phyloP scores from a whole-genome alignment of 1,284 basidiomycete species.

The Heterobasidion annosum region DNA sequence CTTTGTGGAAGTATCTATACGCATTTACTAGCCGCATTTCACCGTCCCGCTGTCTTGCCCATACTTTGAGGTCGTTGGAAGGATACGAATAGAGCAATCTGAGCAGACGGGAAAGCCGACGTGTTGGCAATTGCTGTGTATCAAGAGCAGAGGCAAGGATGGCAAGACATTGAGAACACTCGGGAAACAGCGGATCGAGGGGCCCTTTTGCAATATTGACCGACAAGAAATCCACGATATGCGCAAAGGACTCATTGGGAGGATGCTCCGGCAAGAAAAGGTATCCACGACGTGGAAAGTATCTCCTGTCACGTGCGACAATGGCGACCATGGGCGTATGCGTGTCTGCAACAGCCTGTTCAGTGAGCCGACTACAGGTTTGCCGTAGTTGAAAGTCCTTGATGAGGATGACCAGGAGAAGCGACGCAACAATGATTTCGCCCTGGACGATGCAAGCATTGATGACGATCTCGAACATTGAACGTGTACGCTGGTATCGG shows the following conservation, averaged over 20 bases:
- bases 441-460: constrained; percentile 62
- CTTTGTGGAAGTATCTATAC: constrained; percentile 46
- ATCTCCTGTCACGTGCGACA: too few relatives aligned
- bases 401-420: constrained; percentile 57
- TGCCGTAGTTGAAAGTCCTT: constrained; percentile 48
- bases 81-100: constrained; percentile 42
- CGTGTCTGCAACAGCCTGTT: constrained; percentile 10
- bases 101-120: constrained; percentile 35
- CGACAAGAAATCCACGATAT: not conserved
- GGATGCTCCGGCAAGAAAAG: not conserved
- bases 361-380: constrained; percentile 15
- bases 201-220: constrained; percentile 4
- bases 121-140: constrained; percentile 33
- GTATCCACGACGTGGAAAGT: not conserved
- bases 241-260: not conserved
- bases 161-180: constrained; percentile 47
- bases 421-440: constrained; percentile 62
- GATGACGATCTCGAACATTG: constrained; percentile 54
- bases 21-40: constrained; percentile 29
- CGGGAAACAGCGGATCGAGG: constrained; percentile 15
- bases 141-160: constrained; percentile 46
- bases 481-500: constrained; percentile 41
- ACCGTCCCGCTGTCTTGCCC: constrained; percentile 25
- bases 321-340: too few relatives aligned
- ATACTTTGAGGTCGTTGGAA: constrained; percentile 31